These are phyloP conservation scores for Cyanodermella asteris DNA, from an alignment of 2,329 filamentous ascomycete genomes.

Conservation along the genomic window DNA sequence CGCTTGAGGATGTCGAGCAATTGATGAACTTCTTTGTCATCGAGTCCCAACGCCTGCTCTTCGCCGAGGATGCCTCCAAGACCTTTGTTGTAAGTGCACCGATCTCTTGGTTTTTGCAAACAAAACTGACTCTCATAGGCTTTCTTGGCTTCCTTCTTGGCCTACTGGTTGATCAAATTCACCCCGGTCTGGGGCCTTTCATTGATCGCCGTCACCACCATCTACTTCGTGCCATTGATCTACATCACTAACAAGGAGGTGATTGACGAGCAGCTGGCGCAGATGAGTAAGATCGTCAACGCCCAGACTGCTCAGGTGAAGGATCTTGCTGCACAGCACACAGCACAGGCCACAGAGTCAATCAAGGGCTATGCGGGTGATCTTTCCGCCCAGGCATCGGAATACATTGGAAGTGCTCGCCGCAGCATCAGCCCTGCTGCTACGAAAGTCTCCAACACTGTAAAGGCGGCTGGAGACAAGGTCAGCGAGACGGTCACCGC, in stretches of 20 bases:
- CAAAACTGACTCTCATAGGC: slow-evolving; percentile 21
- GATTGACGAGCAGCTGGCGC: slow-evolving; percentile 37
- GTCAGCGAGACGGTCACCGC: slow-evolving; percentile 5
- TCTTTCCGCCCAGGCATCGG: slow-evolving; percentile 38
- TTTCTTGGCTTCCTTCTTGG: slow-evolving; percentile 34
- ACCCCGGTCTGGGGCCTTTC: slow-evolving; percentile 42
- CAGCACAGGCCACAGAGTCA: slow-evolving; percentile 32
- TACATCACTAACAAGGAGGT: slow-evolving; percentile 44
- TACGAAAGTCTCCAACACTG: slow-evolving; percentile 4
- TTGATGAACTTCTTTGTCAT: slow-evolving; percentile 47
- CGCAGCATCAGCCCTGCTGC: slow-evolving; percentile 13
- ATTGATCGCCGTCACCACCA: slow-evolving; percentile 31
- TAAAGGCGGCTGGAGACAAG: slow-evolving; percentile 1
- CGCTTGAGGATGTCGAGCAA: slow-evolving; percentile 40
- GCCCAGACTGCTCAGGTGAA: slow-evolving; percentile 37
- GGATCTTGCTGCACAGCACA: slow-evolving; percentile 37
- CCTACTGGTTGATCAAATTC: slow-evolving; percentile 44
- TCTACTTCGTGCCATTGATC: slow-evolving; percentile 38
- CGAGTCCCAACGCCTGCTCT: slow-evolving; percentile 43
- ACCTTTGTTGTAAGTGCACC: slow-evolving; percentile 33
- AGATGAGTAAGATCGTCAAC: slow-evolving; percentile 30
- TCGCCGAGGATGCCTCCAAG: slow-evolving; percentile 41
- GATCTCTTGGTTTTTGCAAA: background rate
- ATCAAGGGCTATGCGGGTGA: slow-evolving; percentile 37
- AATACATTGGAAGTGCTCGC: slow-evolving; percentile 22